Evolutionary conservation across 768 basidiomycete genomes (phyloP), one percentile per base, ranked within the genome.

Genomic region (Kwoniella mangroviensis): DNA sequence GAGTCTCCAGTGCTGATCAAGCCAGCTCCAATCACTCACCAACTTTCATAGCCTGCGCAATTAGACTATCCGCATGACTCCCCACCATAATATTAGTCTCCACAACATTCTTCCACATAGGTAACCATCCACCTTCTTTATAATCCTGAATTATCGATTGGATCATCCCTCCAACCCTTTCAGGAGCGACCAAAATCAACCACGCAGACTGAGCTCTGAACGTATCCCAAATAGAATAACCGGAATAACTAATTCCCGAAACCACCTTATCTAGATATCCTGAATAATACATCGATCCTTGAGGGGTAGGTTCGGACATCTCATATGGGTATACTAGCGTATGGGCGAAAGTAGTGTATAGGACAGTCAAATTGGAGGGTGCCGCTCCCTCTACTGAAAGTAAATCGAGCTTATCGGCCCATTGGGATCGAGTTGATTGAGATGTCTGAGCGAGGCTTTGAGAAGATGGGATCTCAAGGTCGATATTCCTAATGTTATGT

Each of bases 101-200:
- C 26, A 90, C 88, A 15, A 93, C 87, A 70, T 93, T 93, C 83
- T 92, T 93, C 92, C 92, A 93, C 91, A 93, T 92, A 0, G 92
- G 92, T 45, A 93, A 83, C 91, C 92, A 92, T 3, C 92, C 92
- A 17, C 90, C 88, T 88, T 86, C 73, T 69, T 86, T 82, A 73
- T 89, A 94, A 78, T 93, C 91, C 61, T 90, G 88, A 21, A 93
- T 82, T 92, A 93, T 93, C 69, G 90, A 91, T 62, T 85, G 86
- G 2, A 93, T 85, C 89, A 93, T 91, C 0, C 86, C 89, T 0
- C 89, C 87, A 11, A 92, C 84, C n/a, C 90, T 85, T 74, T 93
- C 91, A 0, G 92, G 91, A 0, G 89, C 89, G 17, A 92, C 86
- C 1, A 93, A 84, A 52, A 93, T 89, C 55, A 89, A 87, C 88